Percentiles rank a stretch among this genome's conserved stretches.
These are phyloP conservation scores for Fusarium bulbicola DNA, from an alignment of 2,329 filamentous ascomycete genomes.

Conservation along the genomic window DNA sequence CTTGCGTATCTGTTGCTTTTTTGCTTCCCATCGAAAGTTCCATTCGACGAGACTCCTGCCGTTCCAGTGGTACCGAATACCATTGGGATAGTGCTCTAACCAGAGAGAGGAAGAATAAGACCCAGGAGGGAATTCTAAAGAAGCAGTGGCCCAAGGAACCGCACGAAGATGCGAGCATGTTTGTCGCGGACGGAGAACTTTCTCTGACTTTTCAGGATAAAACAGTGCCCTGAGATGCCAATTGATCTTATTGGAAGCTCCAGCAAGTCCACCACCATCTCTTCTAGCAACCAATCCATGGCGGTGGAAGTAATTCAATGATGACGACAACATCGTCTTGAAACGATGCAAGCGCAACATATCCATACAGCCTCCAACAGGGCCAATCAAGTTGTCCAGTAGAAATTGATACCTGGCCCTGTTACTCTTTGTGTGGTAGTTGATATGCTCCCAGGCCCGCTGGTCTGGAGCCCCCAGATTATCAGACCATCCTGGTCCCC, in stretches of 20 bases:
- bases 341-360: constrained; percentile 27
- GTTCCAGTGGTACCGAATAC: constrained; percentile 4
- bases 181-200: not conserved
- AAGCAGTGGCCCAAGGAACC: not conserved
- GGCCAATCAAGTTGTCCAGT: constrained; percentile 6
- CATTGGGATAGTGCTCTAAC: constrained; percentile 11
- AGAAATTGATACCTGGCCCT: not conserved
- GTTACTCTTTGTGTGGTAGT: not conserved
- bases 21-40: not conserved
- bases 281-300: not conserved
- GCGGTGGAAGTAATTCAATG: not conserved
- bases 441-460: not conserved
- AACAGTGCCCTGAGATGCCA: not conserved
- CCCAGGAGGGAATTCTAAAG: not conserved
- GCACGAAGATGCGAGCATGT: not conserved
- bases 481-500: not conserved
- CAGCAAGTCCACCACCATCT: not conserved
- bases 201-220: not conserved
- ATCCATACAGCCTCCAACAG: constrained; percentile 5
- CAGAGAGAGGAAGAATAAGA: not conserved
- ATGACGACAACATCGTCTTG: not conserved
- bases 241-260: not conserved
- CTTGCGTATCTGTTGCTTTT: not conserved
- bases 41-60: not conserved
- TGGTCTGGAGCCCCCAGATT: not conserved